Evolutionary conservation across 2,329 filamentous ascomycete genomes (phyloP).

Genomic region (Emmonsia crescens): DNA sequence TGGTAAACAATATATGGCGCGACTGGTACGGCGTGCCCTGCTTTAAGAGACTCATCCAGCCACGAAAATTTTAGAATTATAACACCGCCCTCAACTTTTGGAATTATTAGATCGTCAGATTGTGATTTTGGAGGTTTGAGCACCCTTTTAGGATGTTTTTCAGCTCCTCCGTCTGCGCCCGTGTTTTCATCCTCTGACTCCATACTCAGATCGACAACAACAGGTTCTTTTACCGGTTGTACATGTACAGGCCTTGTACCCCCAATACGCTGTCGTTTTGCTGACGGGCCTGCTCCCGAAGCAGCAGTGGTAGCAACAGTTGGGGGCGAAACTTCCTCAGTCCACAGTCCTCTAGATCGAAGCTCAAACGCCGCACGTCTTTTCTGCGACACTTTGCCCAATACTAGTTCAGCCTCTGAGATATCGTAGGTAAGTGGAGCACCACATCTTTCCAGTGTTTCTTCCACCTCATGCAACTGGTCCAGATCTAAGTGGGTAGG

Average conservation of each 20-base stretch:
- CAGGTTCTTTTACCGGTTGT: slow-evolving; percentile 3
- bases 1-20: slow-evolving; percentile 42
- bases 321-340: slow-evolving; percentile 23
- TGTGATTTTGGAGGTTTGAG: slow-evolving; percentile 8
- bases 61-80: slow-evolving; percentile 45
- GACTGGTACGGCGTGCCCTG: slow-evolving; percentile 35
- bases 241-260: background rate
- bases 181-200: slow-evolving; percentile 22
- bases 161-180: background rate
- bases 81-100: slow-evolving; percentile 4
- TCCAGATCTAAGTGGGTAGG: slow-evolving; percentile 55
- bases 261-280: slow-evolving; percentile 21
- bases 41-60: slow-evolving; percentile 39
- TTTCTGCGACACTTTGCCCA: slow-evolving; percentile 61
- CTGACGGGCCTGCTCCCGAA: slow-evolving; percentile 10
- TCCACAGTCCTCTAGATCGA: slow-evolving; percentile 51
- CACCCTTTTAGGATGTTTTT: background rate
- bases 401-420: slow-evolving; percentile 58
- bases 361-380: slow-evolving; percentile 69
- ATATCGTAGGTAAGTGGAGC: slow-evolving; percentile 60
- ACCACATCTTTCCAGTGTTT: slow-evolving; percentile 44
- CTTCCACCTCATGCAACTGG: slow-evolving; percentile 54
- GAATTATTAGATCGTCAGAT: background rate
- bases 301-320: background rate
- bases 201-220: slow-evolving; percentile 21